Percentiles rank a stretch among this genome's conserved stretches.
These are phyloP conservation scores for Mucor piriformis DNA, from an alignment of 371 early-diverging fungal genomes.

Conservation along the genomic window DNA sequence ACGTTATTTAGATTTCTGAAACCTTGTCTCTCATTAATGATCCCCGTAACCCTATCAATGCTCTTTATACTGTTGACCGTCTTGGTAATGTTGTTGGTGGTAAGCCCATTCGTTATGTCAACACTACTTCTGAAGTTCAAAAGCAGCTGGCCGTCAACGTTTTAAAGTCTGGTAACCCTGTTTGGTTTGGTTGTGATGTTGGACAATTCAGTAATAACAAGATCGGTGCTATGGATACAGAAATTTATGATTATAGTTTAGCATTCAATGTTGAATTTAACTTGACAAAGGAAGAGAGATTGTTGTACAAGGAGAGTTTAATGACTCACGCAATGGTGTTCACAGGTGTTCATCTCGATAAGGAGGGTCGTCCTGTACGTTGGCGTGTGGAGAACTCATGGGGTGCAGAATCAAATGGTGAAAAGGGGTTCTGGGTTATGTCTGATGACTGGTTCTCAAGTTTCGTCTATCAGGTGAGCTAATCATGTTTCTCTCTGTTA, in stretches of 20 bases:
- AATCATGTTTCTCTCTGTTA: not conserved
- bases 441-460: constrained; percentile 78
- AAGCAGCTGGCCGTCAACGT: constrained; percentile 66
- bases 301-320: constrained; percentile 72
- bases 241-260: constrained; percentile 66
- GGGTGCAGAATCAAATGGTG: constrained; percentile 58
- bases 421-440: constrained; percentile 80
- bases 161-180: constrained; percentile 66
- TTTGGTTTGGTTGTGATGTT: constrained; percentile 87
- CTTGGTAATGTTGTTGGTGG: constrained; percentile 82
- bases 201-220: constrained; percentile 52
- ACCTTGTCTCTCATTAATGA: constrained; percentile 79
- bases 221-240: constrained; percentile 68
- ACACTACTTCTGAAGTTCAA: constrained; percentile 57
- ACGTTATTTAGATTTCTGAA: constrained; percentile 51
- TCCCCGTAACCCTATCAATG: constrained; percentile 67
- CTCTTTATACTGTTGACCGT: constrained; percentile 74
- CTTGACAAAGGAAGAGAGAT: constrained; percentile 71
- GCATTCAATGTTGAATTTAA: constrained; percentile 69
- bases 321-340: constrained; percentile 90
- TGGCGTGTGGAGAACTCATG: constrained; percentile 86
- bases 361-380: constrained; percentile 61
- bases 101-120: constrained; percentile 70
- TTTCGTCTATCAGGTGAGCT: constrained; percentile 74
- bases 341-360: constrained; percentile 79